These are phyloP conservation scores for Dactylellina sp. DNA, from an alignment of 2,329 filamentous ascomycete species.

Conservation along the genomic window DNA sequence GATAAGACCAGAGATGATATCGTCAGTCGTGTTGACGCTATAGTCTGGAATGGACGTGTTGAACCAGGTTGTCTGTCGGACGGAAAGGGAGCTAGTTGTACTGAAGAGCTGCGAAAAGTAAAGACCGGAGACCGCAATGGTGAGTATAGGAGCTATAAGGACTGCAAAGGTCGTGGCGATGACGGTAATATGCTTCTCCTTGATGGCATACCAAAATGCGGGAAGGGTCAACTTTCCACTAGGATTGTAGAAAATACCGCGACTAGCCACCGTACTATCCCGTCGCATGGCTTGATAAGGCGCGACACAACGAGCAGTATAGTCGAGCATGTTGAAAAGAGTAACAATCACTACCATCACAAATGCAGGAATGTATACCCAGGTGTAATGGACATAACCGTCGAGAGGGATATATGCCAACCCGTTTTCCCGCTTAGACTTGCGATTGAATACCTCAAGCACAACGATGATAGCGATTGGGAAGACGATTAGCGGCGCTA, in stretches of 20 bases:
- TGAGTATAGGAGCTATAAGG: slow-evolving; percentile 50
- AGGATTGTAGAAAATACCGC: slow-evolving; percentile 53
- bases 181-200: slow-evolving; percentile 50
- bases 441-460: slow-evolving; percentile 47
- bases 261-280: slow-evolving; percentile 44
- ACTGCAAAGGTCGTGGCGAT: slow-evolving; percentile 54
- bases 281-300: slow-evolving; percentile 53
- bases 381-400: slow-evolving; percentile 55
- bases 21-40: slow-evolving; percentile 36
- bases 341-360: slow-evolving; percentile 51
- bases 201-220: slow-evolving; percentile 54
- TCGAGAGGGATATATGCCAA: slow-evolving; percentile 41
- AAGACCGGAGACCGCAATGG: slow-evolving; percentile 54
- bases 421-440: slow-evolving; percentile 37
- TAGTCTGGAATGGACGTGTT: slow-evolving; percentile 32
- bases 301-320: slow-evolving; percentile 41
- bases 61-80: slow-evolving; percentile 45
- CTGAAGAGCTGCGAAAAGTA: slow-evolving; percentile 31
- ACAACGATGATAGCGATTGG: slow-evolving; percentile 48
- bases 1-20: slow-evolving; percentile 43
- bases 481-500: slow-evolving; percentile 36
- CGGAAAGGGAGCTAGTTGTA: slow-evolving; percentile 13
- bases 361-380: slow-evolving; percentile 51
- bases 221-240: slow-evolving; percentile 49
- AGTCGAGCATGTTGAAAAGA: slow-evolving; percentile 53